Evolutionary conservation across 768 basidiomycete species (phyloP).

Genomic region (Cystobasidium tubakii): DNA sequence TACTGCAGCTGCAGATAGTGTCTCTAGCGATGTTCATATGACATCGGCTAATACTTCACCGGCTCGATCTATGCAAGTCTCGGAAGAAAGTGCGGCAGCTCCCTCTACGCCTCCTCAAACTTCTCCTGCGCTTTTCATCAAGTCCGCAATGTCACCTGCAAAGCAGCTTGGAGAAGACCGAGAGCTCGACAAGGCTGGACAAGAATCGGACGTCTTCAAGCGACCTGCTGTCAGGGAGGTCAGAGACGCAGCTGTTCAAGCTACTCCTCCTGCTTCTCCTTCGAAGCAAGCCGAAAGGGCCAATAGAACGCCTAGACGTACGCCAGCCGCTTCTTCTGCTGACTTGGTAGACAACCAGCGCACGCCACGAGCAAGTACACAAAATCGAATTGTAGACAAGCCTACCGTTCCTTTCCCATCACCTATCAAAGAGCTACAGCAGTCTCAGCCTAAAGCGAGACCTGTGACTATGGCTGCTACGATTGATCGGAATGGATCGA

Average conservation of each 20-base stretch:
- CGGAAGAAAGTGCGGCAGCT: slow-evolving; percentile 3
- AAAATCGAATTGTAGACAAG: background rate
- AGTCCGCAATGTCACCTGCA: slow-evolving; percentile 13
- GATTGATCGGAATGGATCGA: slow-evolving; percentile 6
- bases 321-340: background rate
- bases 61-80: slow-evolving; percentile 18
- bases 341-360: background rate
- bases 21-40: slow-evolving; percentile 23
- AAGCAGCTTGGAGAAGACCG: background rate
- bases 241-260: background rate
- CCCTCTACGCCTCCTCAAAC: slow-evolving; percentile 5
- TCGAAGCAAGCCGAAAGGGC: background rate
- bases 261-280: slow-evolving; percentile 29
- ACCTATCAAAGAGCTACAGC: slow-evolving; percentile 24
- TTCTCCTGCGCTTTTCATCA: background rate
- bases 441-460: background rate
- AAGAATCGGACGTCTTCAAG: slow-evolving; percentile 13
- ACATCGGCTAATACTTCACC: slow-evolving; percentile 24
- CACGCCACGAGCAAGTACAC: slow-evolving; percentile 9
- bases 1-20: slow-evolving; percentile 18
- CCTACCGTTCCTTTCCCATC: slow-evolving; percentile 3
- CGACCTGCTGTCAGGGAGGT: background rate
- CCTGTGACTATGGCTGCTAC: slow-evolving; percentile 11
- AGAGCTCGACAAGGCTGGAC: background rate
- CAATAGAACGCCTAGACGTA: background rate